Percentiles rank a stretch among this genome's conserved stretches.
phyloP scores from a whole-genome alignment of 139 green algal genomes.

The Chlorella sp. region DNA sequence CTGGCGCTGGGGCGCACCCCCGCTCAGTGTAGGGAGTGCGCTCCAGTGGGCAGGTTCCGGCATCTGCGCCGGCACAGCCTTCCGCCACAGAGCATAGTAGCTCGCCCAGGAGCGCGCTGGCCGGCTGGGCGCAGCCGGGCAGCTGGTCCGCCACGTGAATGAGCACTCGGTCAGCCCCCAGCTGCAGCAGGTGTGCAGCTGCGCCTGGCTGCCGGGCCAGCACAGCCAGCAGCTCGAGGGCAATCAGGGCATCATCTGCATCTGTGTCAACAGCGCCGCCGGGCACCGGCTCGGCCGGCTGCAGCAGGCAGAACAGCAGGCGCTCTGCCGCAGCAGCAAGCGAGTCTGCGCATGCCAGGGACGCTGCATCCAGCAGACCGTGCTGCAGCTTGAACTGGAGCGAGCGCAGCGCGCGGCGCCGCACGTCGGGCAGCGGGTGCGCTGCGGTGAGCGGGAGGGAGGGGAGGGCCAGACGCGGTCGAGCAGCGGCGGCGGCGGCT shows the following conservation, averaged over 20 bases:
- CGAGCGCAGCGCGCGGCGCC: not conserved
- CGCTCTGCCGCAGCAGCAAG: not conserved
- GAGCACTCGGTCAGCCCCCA: not conserved
- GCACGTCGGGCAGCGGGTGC: not conserved
- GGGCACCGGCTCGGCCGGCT: too few species aligned
- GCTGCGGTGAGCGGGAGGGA: not conserved
- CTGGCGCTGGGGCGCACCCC: not conserved
- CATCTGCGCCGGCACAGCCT: not conserved
- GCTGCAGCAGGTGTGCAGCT: not conserved
- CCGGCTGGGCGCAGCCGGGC: not conserved
- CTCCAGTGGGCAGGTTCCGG: too few species aligned
- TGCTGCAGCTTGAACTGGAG: slow-evolving; percentile 17
- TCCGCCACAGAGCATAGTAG: not conserved
- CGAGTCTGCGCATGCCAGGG: not conserved
- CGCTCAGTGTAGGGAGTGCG: not conserved
- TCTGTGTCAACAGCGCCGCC: not conserved
- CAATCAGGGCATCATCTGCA: not conserved
- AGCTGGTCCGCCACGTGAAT: not conserved
- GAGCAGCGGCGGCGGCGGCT: not conserved
- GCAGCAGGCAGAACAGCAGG: not conserved
- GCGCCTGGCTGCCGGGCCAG: not conserved
- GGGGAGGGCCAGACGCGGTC: not conserved
- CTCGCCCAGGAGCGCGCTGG: not conserved
- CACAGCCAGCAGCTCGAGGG: not conserved
- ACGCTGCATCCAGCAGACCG: not conserved